Evolutionary conservation across 2,329 filamentous ascomycete genomes (phyloP), one percentile per base, ranked within the genome.

Genomic region (Neofusicoccum parvum): DNA sequence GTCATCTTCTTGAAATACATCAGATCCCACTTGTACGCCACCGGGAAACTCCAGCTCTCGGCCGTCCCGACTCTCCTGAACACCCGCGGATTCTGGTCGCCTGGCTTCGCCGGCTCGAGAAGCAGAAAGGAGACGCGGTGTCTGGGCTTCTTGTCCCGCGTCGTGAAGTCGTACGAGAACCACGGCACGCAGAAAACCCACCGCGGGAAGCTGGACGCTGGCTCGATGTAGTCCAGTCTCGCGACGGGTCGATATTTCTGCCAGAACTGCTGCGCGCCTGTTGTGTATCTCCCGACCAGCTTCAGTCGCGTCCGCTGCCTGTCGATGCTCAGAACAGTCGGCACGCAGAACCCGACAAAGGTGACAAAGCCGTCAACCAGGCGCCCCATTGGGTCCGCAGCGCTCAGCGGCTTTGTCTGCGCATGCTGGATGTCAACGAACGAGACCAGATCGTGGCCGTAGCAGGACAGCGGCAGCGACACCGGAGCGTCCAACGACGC

Each of bases 21-120:
- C 39, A 59, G 15, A 46, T 59, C 54, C 54, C 41, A 59, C n/a
- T 59, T 59, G 54, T 59, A 59, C 1, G 54, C 23, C 10, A 59
- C 15, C 3, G 54, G 54, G 11, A 59, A 59, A 5, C 23, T 59
- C 54, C 41, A 59, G 54, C 39, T 59, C 27, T 59, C 54, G 12
- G 27, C 54, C 23, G 27, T 59, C 12, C 54, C 41, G 9, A 36
- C 39, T 34, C 41, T 46, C 34, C 41, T 45, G n/a, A 59, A 59
- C 14, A 46, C 23, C 15, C 9, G 46, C 0, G 23, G 54, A 1
- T 5, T 45, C 23, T 34, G 37, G 2, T 46, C 39, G 4, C 27
- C 15, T 46, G 3, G 20, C 14, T 45, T 41, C 23, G 23, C 41
- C 2, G 14, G 5, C n/a, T 59, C 41, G 9, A 59, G 54, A 9